phyloP scores from a whole-genome alignment of 805 yeast genomes.

The Candida succiphila region DNA sequence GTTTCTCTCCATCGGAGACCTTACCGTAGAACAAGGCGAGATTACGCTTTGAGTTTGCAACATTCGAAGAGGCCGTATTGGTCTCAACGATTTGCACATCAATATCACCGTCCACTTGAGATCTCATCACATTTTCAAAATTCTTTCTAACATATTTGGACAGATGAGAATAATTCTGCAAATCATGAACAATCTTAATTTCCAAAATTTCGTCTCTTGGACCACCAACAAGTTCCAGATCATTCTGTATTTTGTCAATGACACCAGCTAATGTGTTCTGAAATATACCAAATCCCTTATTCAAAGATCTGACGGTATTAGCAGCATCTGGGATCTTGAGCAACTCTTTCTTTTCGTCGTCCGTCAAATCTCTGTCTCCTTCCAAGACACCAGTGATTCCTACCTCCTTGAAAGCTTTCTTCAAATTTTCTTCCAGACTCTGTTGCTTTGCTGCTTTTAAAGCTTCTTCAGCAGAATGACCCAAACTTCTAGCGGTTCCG shows the following conservation, averaged over 20 bases:
- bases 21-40: conserved; percentile 72
- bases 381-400: conserved; percentile 27
- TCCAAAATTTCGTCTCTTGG: conserved; percentile 43
- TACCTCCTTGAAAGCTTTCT: conserved; percentile 30
- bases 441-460: conserved; percentile 36
- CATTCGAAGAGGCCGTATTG: conserved; percentile 20
- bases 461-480: conserved; percentile 41
- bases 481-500: conserved; percentile 43
- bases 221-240: conserved; percentile 11
- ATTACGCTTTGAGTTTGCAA: conserved; percentile 24
- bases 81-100: conserved; percentile 48
- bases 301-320: conserved; percentile 26
- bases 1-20: conserved; percentile 74
- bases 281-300: conserved; percentile 21
- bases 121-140: conserved; percentile 51
- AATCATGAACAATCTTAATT: conserved; percentile 59
- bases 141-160: conserved; percentile 37
- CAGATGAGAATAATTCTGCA: conserved; percentile 41
- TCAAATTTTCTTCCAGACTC: conserved; percentile 19
- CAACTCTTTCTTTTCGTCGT: conserved; percentile 17
- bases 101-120: conserved; percentile 73
- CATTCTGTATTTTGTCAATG: conserved; percentile 25
- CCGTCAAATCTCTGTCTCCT: conserved; percentile 23
- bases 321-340: conserved; percentile 21
- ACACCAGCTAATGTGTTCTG: conserved; percentile 26